Base-by-base conservation (phyloP, 2,329 filamentous ascomycete genomes). In the Clarireedia sp. region DNA sequence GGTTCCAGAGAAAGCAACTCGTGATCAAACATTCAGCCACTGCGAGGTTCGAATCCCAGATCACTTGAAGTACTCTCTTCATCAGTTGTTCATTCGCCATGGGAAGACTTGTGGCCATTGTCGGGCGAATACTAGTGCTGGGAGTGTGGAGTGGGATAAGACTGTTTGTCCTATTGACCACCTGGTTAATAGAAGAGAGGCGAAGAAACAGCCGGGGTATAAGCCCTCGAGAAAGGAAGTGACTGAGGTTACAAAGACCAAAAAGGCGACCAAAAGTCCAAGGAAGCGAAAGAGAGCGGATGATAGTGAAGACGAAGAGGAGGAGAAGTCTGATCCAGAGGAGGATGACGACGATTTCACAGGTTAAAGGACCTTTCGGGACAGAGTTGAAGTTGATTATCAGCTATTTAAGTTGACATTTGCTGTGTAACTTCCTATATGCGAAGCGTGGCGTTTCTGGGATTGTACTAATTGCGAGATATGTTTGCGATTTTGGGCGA, bases 121-220 rank as follows among this genome's bases (percentile, higher is more conserved):
- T 62, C 71, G 70, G 55, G 69, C 71, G 3, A 59, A 50, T 17
- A 89, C 85, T 0, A 78, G 79, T 0, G 73, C 79, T 60, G 77
- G 77, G 1, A 85, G 78, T 49, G 76, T 77, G 24, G 79, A 78
- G 0, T 89, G 86, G 84, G 74, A 82, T 3, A 72, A 81, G 9
- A 51, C 58, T 16, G 78, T 78, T 0, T 87, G 83, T 70, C 76
- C 78, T 8, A 83, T 86, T 65, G 83, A 86, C 51, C 79, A 85
- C 65, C 67, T 85, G 37, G 79, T 85, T 4, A 78, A 70, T 54
- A 71, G 81, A 51, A 77, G 73, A n/a, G 81, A 79, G 7, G 75
- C 72, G 56, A 77, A 77, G 62, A 80, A 80, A 43, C 44, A 52
- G 38, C 41, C 41, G 40, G 51, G 55, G 16, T 55, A 36, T 10